Conservation (phyloP, 805 yeast species). For the Spencermartinsiella europaea region DNA sequence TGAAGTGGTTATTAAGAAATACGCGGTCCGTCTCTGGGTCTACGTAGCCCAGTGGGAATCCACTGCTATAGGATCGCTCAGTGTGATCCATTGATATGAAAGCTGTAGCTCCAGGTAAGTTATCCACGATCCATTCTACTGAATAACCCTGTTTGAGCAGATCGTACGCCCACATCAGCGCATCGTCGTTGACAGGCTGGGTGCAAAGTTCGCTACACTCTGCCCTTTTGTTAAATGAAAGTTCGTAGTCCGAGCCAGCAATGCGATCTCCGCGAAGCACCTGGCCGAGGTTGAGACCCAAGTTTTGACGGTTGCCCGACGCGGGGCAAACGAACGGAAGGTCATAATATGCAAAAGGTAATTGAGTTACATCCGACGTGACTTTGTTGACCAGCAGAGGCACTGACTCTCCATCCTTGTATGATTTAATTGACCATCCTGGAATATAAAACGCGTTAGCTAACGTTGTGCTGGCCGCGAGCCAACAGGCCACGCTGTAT, state of each 20-base stretch:
- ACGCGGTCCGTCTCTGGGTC: conserved; percentile 46
- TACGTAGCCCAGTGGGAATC: conserved; percentile 77
- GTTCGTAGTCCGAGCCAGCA: conserved; percentile 66
- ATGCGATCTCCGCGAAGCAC: conserved; percentile 76
- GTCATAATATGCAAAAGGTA: conserved; percentile 72
- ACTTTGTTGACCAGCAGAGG: conserved; percentile 71
- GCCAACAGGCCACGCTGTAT: too few species aligned
- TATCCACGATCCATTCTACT: conserved; percentile 80
- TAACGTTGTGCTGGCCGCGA: background rate
- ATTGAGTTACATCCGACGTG: conserved; percentile 69
- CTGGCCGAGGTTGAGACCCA: conserved; percentile 68
- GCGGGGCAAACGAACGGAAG: conserved; percentile 74
- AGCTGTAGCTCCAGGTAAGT: conserved; percentile 84
- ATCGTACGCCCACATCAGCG: conserved; percentile 49
- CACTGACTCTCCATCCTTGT: conserved; percentile 52
- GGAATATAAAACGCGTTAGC: conserved; percentile 18
- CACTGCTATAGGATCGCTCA: conserved; percentile 73
- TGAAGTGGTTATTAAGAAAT: conserved; percentile 72
- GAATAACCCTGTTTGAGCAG: conserved; percentile 66
- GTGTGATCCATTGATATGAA: conserved; percentile 54
- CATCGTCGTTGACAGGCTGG: conserved; percentile 48
- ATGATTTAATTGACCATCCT: conserved; percentile 38
- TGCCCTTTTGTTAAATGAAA: conserved; percentile 58
- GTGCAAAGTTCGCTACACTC: conserved; percentile 67
- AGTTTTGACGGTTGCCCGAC: conserved; percentile 50